Conservation (phyloP, 306 rosid genomes). For the Benincasa hispida region DNA sequence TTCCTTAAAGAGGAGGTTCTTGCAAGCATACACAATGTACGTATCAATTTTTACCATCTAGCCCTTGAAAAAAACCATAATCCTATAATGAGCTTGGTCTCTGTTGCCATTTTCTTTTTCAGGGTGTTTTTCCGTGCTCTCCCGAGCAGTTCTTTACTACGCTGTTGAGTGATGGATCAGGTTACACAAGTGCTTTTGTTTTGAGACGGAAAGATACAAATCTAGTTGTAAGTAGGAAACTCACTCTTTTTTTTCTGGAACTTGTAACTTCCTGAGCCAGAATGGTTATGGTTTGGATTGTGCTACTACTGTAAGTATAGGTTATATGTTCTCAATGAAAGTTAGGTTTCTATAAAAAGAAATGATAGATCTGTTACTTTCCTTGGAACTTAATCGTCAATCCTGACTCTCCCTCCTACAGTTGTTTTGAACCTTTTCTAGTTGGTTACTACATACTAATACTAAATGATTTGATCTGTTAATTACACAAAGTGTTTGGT, state of each 20-base stretch:
- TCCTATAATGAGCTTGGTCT: constrained; percentile 16
- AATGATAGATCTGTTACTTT: background rate
- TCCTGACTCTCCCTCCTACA: background rate
- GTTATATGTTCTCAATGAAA: background rate
- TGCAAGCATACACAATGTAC: constrained; percentile 59
- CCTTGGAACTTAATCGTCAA: background rate
- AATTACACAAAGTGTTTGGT: too few relatives aligned
- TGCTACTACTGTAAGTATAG: background rate
- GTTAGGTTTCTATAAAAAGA: background rate
- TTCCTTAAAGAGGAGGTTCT: constrained; percentile 73
- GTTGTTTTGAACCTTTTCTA: background rate
- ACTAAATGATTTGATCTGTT: too few relatives aligned
- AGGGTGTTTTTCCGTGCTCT: constrained; percentile 74
- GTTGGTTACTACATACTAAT: too few relatives aligned
- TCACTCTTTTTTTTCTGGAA: background rate
- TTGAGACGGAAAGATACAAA: constrained; percentile 67
- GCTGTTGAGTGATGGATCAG: constrained; percentile 55
- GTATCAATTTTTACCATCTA: constrained; percentile 12
- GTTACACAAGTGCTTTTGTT: constrained; percentile 50
- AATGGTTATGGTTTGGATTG: background rate
- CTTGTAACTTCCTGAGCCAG: background rate
- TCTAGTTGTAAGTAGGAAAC: constrained; percentile 59
- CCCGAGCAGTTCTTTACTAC: constrained; percentile 69
- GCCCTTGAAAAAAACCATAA: background rate
- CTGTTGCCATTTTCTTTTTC: constrained; percentile 12